phyloP scores from a whole-genome alignment of 768 basidiomycete genomes.

The Tylopilus rubrobrunneus region DNA sequence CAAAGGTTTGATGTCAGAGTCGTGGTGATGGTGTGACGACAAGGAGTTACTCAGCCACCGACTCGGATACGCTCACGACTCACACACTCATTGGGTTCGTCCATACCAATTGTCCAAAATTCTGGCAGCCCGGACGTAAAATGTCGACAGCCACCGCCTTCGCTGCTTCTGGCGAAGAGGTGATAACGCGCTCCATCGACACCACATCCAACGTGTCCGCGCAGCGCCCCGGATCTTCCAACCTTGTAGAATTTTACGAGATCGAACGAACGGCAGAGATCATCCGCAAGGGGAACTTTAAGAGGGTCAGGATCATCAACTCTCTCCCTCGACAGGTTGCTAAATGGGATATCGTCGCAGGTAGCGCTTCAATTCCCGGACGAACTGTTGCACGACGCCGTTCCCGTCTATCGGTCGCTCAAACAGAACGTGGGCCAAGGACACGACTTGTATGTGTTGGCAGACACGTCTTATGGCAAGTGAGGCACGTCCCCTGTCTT shows the following conservation, averaged over 20 bases:
- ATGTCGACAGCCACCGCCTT: constrained; percentile 36
- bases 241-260: constrained; percentile 70
- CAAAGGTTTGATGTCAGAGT: no score
- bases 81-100: no score
- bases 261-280: constrained; percentile 60
- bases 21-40: no score
- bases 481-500: constrained; percentile 24
- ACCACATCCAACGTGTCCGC: constrained; percentile 39
- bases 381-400: constrained; percentile 82
- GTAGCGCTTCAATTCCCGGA: constrained; percentile 96
- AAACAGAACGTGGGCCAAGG: constrained; percentile 42
- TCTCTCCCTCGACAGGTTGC: background rate
- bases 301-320: constrained; percentile 49
- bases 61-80: no score
- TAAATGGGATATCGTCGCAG: constrained; percentile 32
- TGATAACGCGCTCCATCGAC: constrained; percentile 53
- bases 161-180: constrained; percentile 59
- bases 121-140: background rate
- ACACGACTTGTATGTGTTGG: constrained; percentile 82
- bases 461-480: constrained; percentile 98
- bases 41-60: no score
- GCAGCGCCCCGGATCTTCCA: constrained; percentile 24
- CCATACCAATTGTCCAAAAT: no score
- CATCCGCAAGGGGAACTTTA: constrained; percentile 60
- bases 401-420: constrained; percentile 72